These are phyloP conservation scores for Fusarium poae DNA, from an alignment of 2,329 filamentous ascomycete genomes.

Conservation along the genomic window DNA sequence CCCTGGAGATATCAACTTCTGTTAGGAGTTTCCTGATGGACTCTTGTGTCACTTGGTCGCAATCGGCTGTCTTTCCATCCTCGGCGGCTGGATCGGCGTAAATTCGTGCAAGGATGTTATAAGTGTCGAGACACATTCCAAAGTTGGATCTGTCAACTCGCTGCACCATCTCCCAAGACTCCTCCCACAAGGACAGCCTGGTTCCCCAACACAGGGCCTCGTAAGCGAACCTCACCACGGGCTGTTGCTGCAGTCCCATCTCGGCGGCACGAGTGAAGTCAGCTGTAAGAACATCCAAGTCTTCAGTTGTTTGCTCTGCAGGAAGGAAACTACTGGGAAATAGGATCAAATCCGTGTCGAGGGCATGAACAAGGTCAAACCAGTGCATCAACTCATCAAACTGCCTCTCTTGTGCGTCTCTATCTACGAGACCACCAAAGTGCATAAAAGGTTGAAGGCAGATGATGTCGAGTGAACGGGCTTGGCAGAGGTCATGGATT, in stretches of 20 bases:
- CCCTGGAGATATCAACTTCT: constrained; percentile 70
- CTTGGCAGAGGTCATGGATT: constrained; percentile 69
- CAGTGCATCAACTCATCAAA: constrained; percentile 76
- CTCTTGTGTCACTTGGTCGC: constrained; percentile 65
- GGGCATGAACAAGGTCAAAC: constrained; percentile 73
- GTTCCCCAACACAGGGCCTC: constrained; percentile 82
- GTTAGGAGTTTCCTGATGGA: constrained; percentile 68
- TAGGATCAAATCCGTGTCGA: constrained; percentile 79
- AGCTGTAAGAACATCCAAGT: constrained; percentile 67
- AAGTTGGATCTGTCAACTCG: constrained; percentile 77
- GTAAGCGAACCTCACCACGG: constrained; percentile 76
- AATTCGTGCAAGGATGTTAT: constrained; percentile 79
- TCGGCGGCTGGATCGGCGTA: constrained; percentile 75
- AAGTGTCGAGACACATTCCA: constrained; percentile 81
- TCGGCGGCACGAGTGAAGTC: constrained; percentile 77
- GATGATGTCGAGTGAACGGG: constrained; percentile 67
- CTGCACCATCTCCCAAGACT: constrained; percentile 75
- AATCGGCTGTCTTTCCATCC: constrained; percentile 65
- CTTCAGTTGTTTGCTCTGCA: constrained; percentile 57
- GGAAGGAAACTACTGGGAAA: constrained; percentile 80
- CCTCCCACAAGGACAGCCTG: constrained; percentile 77
- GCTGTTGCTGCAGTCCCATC: constrained; percentile 68
- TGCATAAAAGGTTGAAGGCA: constrained; percentile 82
- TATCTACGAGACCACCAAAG: constrained; percentile 79
- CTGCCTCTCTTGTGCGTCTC: constrained; percentile 66